Evolutionary conservation across 2,329 filamentous ascomycete genomes (phyloP).

Genomic region (Teratosphaeria destructans): DNA sequence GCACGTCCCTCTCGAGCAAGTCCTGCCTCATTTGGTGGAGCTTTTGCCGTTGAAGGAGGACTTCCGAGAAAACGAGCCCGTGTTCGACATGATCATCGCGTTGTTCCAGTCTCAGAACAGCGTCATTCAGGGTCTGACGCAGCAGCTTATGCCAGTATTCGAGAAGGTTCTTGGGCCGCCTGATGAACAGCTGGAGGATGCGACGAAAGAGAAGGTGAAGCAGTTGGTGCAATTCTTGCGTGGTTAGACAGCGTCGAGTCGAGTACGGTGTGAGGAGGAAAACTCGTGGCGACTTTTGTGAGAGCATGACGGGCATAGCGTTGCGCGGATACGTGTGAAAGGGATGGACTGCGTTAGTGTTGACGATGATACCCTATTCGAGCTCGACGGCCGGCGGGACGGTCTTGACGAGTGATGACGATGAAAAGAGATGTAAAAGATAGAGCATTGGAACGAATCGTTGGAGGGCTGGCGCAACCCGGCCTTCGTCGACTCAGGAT

Average conservation of each 20-base stretch:
- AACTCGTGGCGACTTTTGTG: neutral
- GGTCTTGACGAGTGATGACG: neutral
- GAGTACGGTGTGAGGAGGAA: neutral
- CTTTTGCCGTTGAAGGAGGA: slow-evolving; percentile 84
- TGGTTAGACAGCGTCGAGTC: neutral
- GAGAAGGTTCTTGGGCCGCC: slow-evolving; percentile 62
- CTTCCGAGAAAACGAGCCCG: slow-evolving; percentile 90
- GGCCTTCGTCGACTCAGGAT: neutral
- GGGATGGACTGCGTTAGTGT: neutral
- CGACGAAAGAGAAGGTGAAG: slow-evolving; percentile 57
- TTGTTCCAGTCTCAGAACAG: slow-evolving; percentile 65
- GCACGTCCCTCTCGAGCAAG: slow-evolving; percentile 66
- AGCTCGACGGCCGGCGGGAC: neutral
- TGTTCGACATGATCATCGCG: slow-evolving; percentile 81
- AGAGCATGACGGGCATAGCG: neutral
- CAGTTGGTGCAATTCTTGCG: slow-evolving; percentile 46
- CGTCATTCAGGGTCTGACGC: slow-evolving; percentile 59
- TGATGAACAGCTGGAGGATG: slow-evolving; percentile 63
- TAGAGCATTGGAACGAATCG: neutral
- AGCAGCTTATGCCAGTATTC: slow-evolving; percentile 59
- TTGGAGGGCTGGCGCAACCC: neutral
- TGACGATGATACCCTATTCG: neutral
- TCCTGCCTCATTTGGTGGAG: slow-evolving; percentile 68
- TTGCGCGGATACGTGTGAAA: neutral
- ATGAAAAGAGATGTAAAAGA: neutral